Percentiles rank a stretch among this genome's conserved stretches.
Evolutionary conservation across 441 rosid species (phyloP).

Genomic region (Arabidopsis hybrid): DNA sequence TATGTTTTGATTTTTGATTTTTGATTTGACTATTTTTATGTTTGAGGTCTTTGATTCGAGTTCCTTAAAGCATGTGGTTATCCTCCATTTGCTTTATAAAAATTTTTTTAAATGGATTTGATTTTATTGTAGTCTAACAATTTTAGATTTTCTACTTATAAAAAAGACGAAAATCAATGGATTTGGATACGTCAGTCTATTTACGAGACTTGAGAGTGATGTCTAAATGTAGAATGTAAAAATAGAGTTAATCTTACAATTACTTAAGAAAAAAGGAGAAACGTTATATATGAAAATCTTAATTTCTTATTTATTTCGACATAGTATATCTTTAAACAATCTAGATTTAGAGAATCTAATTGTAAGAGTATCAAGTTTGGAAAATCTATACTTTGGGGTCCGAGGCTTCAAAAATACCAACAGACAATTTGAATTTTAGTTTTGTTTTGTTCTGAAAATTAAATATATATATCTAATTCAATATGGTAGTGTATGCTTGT

Average conservation of each 20-base stretch:
- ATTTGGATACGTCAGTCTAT: conserved; percentile 14
- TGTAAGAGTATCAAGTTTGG: too few relatives aligned
- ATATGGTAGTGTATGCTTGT: neutral
- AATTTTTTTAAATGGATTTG: too few relatives aligned
- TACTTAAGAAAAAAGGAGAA: neutral
- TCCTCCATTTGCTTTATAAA: neutral
- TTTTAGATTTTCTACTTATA: neutral
- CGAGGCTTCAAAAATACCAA: too few relatives aligned
- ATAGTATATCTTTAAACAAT: neutral
- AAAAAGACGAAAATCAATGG: neutral
- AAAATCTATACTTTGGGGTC: too few relatives aligned
- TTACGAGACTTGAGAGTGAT: conserved; percentile 5
- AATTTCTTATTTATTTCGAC: neutral
- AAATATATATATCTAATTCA: too few relatives aligned
- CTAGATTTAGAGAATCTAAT: too few relatives aligned
- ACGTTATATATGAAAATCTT: neutral
- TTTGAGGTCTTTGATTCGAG: conserved; percentile 33
- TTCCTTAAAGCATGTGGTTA: conserved; percentile 18
- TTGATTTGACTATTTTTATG: conserved; percentile 33
- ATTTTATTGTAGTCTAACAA: neutral
- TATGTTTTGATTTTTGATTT: conserved; percentile 2
- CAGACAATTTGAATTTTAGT: too few relatives aligned
- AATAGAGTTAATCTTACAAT: neutral
- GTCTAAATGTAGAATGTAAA: conserved; percentile 7
- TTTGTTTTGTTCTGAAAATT: too few relatives aligned